Evolutionary conservation across 805 yeast genomes (phyloP), one percentile per base, ranked within the genome.

Genomic region (Teunomyces barrocoloradensis): DNA sequence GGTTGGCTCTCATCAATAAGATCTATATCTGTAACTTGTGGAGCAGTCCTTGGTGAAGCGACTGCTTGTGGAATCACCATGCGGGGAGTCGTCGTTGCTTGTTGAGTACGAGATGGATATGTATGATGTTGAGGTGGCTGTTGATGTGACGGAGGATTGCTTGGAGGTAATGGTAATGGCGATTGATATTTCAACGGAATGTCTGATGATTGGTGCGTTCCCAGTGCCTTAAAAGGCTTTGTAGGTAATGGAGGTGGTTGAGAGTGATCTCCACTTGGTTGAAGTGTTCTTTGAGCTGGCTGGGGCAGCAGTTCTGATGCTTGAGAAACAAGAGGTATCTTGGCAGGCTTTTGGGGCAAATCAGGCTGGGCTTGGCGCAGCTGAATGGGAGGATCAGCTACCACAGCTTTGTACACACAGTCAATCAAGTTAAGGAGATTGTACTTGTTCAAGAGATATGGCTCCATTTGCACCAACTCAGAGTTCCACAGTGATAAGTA

Each of bases 401-500:
- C 44, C 32, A 36, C 43, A 39, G 36, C 53, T 25, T 10, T 43
- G 33, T 59, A 40, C 17, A 52, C 41, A 3, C 61, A 56, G 10
- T 51, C 34, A 13, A 66, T 39, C 10, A 53, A 41, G 17, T 53
- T 40, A 4, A 59, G 12, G 23, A 69, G 47, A 21, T 46, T 47
- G 45, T 66, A 49, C 9, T 1, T 65, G 65, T 9, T 47, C 28
- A 4, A 50, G 10, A 21, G 25, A 9, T 43, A 42, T 3, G 44
- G 36, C 6, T 34, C 29, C 12, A 21, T 36, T 18, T 44, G 42
- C 4, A 30, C 21, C 25, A 48, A 38, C n/a, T 42, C 44, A 6
- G 44, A 28, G 33, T 38, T 57, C 96, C 95, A 87, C 23, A 66
- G 69, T n/a, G 83, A 64, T 37, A 87, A 62, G 46, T 74, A 77